These are phyloP conservation scores for Ceratobasidium sp. DNA, from an alignment of 1,284 basidiomycete genomes.

Conservation along the genomic window DNA sequence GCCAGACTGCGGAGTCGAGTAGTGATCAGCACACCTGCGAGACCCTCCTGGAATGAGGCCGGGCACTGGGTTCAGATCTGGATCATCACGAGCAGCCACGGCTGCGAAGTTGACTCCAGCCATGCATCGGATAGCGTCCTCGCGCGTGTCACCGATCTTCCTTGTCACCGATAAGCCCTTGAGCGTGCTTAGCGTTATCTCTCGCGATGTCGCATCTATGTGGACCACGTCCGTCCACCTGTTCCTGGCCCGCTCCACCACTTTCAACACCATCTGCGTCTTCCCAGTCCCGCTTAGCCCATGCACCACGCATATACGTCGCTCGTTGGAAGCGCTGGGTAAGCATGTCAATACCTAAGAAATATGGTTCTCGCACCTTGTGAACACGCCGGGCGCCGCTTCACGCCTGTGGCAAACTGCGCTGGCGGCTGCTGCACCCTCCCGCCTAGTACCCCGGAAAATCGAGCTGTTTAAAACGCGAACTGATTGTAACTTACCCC, in stretches of 20 bases:
- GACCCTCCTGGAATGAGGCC: neutral
- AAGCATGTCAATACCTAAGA: neutral
- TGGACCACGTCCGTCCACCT: slow-evolving; percentile 16
- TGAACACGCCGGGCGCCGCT: slow-evolving; percentile 1
- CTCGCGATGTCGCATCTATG: slow-evolving; percentile 30
- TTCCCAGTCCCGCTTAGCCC: slow-evolving; percentile 14
- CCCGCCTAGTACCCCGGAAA: neutral
- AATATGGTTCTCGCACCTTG: neutral
- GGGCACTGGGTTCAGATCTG: neutral
- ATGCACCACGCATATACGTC: slow-evolving; percentile 14
- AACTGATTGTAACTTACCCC: neutral
- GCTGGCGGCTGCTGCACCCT: neutral
- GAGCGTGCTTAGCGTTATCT: neutral
- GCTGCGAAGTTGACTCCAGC: neutral
- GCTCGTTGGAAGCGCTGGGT: neutral
- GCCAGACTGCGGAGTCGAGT: slow-evolving; percentile 29
- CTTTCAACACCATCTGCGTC: slow-evolving; percentile 20
- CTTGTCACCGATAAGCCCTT: neutral
- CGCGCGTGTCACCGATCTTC: neutral
- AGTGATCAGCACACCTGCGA: slow-evolving; percentile 33
- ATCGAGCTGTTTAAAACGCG: neutral
- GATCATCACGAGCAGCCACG: slow-evolving; percentile 32
- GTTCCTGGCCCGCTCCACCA: neutral
- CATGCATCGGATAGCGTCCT: slow-evolving; percentile 31
- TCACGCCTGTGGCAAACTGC: neutral